A percentile compares a stretch with the other conserved stretches of the same genome.
Conservation (phyloP, 75 land plant genomes). For the Chamaecyparis obtusa region DNA sequence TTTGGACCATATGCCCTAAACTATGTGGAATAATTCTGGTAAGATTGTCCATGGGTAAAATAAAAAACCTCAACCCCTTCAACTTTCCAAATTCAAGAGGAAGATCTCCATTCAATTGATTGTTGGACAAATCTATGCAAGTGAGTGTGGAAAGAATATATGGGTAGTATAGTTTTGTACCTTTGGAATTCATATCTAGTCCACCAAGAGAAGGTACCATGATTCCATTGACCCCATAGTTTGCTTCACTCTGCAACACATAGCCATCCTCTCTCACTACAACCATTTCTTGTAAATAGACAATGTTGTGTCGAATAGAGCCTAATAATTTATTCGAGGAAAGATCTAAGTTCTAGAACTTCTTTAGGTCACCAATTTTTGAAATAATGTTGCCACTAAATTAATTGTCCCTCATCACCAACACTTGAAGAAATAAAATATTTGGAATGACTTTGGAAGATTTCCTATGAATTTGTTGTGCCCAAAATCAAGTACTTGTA, state of each 20-base stretch:
- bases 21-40: conserved; percentile 40
- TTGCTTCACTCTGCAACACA: background rate
- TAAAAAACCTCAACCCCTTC: conserved; percentile 38
- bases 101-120: conserved; percentile 51
- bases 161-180: background rate
- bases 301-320: background rate
- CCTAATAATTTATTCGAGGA: background rate
- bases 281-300: background rate
- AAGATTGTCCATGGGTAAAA: conserved; percentile 59
- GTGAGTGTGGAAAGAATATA: conserved; percentile 24
- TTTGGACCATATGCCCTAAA: conserved; percentile 28
- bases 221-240: no score
- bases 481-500: no score
- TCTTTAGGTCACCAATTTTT: background rate
- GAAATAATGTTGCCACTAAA: background rate
- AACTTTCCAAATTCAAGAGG: conserved; percentile 40
- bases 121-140: conserved; percentile 53
- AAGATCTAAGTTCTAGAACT: background rate
- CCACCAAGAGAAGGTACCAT: background rate
- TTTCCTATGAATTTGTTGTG: background rate
- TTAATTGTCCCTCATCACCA: background rate
- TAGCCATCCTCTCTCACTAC: background rate
- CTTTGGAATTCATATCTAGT: background rate
- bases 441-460: background rate
- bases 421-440: background rate